phyloP scores from a whole-genome alignment of 2,329 filamentous ascomycete genomes.

The Madurella fahalii region DNA sequence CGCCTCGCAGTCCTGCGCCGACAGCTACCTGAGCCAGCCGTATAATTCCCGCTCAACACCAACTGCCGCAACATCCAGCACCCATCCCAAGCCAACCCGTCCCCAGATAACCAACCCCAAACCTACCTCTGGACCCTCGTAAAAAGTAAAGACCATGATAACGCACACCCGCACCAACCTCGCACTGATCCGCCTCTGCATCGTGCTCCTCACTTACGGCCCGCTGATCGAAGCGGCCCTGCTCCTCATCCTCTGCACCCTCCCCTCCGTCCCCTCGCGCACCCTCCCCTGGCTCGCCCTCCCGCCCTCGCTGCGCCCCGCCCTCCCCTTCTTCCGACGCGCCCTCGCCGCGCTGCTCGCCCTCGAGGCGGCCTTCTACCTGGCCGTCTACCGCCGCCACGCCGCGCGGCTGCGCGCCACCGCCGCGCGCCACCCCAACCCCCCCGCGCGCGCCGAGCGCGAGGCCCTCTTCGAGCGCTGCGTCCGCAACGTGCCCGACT shows the following conservation, averaged over 20 bases:
- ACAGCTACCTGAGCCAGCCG: no score
- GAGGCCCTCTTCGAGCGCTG: conserved; percentile 54
- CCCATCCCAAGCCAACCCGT: no score
- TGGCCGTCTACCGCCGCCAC: conserved; percentile 41
- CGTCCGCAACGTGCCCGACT: conserved; percentile 50
- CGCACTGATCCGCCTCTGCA: conserved; percentile 43
- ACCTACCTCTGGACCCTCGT: background rate
- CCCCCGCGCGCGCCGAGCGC: conserved; percentile 44
- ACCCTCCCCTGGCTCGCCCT: background rate
- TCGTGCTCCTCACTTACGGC: conserved; percentile 42
- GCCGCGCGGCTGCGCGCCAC: conserved; percentile 35
- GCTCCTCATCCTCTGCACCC: conserved; percentile 18
- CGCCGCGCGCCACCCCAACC: conserved; percentile 38
- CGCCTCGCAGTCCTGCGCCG: no score
- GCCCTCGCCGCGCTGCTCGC: conserved; percentile 29
- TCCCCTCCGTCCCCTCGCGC: conserved; percentile 17
- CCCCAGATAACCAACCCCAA: background rate
- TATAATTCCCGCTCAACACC: no score
- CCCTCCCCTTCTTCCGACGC: conserved; percentile 11
- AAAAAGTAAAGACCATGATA: conserved; percentile 30
- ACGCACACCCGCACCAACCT: conserved; percentile 37
- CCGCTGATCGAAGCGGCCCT: conserved; percentile 35
- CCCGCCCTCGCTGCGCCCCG: conserved; percentile 1
- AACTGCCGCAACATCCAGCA: no score
- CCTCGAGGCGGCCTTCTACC: conserved; percentile 42